Base-by-base conservation (phyloP, 2,329 filamentous ascomycete genomes). In the Trichoderma gracile region DNA sequence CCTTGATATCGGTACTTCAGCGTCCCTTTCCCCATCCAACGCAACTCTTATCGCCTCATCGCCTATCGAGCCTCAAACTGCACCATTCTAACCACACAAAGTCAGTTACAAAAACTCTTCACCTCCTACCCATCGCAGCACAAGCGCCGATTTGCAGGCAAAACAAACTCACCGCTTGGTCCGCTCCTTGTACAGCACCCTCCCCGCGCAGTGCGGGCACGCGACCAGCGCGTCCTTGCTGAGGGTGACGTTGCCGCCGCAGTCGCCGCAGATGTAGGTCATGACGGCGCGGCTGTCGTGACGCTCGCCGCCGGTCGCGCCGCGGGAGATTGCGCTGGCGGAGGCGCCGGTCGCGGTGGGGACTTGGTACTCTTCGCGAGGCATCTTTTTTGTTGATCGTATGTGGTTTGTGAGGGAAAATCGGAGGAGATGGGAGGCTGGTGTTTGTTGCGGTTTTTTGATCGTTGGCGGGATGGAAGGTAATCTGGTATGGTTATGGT, bases 101-200 rank as follows among this genome's bases (percentile, higher is more conserved):
- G 42, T 62, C 57, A 65, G 57, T n/a, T n/a, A n/a, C 52, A 27
- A 42, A 23, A 8, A 9, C n/a, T 25, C 17, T 5, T n/a, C 14
- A 6, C 6, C 23, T 21, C 43, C 21, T 38, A n/a, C n/a, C 15
- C 43, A 27, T 5, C 25, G 38, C 17, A 21, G 17, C n/a, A 3
- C 21, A 38, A 21, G 42, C 15, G 52, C 2, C 47, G 8, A 49
- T n/a, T n/a, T n/a, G n/a, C n/a, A n/a, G n/a, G n/a, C n/a, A 30
- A 53, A 58, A 66, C 40, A 33, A 9, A 80, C 89, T 78, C 77
- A 97, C 95, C 95, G 87, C 84, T 96, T 97, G 50, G 95, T 99
- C 75, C 95, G 82, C 86, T 97, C 92, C 86, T 99, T 99, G 80
- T 98, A 98, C 70, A 99, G 80, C 67, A 99, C 93, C 69, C 95